Evolutionary conservation across 805 yeast genomes (phyloP).

Genomic region (Pichia nanzhaoensis): DNA sequence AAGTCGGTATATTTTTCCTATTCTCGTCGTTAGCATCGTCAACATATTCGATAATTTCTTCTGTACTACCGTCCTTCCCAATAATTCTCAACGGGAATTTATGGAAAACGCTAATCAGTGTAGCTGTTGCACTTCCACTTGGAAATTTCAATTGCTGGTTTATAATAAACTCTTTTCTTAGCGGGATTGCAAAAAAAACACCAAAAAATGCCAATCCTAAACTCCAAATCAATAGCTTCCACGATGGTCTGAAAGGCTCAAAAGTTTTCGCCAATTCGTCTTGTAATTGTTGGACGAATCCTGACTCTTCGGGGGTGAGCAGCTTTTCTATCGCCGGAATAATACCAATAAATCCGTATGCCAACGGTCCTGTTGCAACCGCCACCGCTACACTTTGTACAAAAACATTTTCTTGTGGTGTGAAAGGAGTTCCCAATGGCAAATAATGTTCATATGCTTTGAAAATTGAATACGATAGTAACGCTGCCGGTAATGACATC

Average conservation of each 20-base stretch:
- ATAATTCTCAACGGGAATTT: slow-evolving; percentile 36
- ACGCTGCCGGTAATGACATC: slow-evolving; percentile 96
- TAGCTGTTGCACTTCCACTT: slow-evolving; percentile 94
- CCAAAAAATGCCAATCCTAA: slow-evolving; percentile 88
- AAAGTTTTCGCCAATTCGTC: slow-evolving; percentile 15
- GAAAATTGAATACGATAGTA: slow-evolving; percentile 79
- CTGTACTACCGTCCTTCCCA: not conserved
- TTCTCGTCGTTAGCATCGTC: not conserved
- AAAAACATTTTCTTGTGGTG: slow-evolving; percentile 92
- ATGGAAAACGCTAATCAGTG: slow-evolving; percentile 81
- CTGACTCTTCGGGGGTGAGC: slow-evolving; percentile 71
- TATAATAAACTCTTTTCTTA: slow-evolving; percentile 81
- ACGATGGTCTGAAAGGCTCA: slow-evolving; percentile 28
- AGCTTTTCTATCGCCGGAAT: slow-evolving; percentile 94
- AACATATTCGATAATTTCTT: not conserved
- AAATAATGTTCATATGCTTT: slow-evolving; percentile 38
- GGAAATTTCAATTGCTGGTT: slow-evolving; percentile 87
- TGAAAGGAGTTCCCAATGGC: slow-evolving; percentile 38
- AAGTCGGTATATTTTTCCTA: not conserved
- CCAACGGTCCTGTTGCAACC: slow-evolving; percentile 94
- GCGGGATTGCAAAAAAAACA: slow-evolving; percentile 87
- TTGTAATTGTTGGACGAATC: slow-evolving; percentile 35
- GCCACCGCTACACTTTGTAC: slow-evolving; percentile 93
- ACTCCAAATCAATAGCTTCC: slow-evolving; percentile 73
- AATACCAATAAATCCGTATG: slow-evolving; percentile 92